These are phyloP conservation scores for Xerocomus brunneocitrinus DNA, from an alignment of 768 basidiomycete species.

Conservation along the genomic window DNA sequence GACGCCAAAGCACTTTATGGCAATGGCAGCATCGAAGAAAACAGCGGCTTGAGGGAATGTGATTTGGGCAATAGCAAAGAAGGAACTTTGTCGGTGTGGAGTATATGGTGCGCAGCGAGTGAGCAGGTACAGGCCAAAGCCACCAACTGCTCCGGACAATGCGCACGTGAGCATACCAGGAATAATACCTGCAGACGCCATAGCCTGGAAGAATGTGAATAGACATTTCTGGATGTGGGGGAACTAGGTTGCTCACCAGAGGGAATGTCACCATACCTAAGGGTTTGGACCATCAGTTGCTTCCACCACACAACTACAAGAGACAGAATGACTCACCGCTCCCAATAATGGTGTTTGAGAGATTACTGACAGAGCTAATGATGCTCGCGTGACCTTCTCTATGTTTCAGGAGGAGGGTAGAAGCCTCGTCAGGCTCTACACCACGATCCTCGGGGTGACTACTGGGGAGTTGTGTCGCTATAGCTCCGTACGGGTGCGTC, in stretches of 20 bases:
- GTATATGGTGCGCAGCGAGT: conserved; percentile 77
- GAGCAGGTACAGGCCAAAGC: conserved; percentile 86
- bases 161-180: conserved; percentile 88
- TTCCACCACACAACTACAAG: background rate
- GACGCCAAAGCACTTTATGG: conserved; percentile 95
- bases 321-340: conserved; percentile 53
- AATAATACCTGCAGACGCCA: conserved; percentile 86
- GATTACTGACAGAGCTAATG: conserved; percentile 67
- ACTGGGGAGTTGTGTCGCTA: conserved; percentile 32
- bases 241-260: conserved; percentile 43
- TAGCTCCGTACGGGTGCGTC: conserved; percentile 67
- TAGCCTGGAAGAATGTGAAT: conserved; percentile 50
- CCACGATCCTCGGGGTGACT: conserved; percentile 4
- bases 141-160: conserved; percentile 70
- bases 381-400: conserved; percentile 68
- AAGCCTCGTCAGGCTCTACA: conserved; percentile 43
- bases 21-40: conserved; percentile 92
- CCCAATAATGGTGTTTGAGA: conserved; percentile 89
- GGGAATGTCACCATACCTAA: conserved; percentile 88
- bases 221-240: background rate
- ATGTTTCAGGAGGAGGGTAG: conserved; percentile 48
- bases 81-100: conserved; percentile 71
- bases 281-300: background rate
- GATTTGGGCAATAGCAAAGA: conserved; percentile 76
- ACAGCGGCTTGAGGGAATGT: conserved; percentile 86